Percentiles rank a stretch among this genome's conserved stretches.
Conservation (phyloP, 1,139 yeast species). For the Suhomyces coccinellae region DNA sequence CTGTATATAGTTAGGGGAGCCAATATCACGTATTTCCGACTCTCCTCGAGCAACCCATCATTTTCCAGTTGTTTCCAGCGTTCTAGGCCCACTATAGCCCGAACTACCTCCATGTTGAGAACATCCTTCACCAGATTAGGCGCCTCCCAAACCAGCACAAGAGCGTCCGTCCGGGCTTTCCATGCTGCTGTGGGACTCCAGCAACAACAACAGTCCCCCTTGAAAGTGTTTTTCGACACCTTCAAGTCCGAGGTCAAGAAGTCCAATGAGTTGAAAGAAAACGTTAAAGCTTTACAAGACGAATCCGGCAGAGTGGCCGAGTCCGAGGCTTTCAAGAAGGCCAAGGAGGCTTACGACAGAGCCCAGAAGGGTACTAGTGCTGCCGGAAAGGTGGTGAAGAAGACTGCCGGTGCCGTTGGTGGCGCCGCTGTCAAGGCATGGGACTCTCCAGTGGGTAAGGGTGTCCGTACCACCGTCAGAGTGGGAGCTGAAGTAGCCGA, state of each 20-base stretch:
- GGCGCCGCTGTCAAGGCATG: slow-evolving; percentile 88
- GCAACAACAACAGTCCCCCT: slow-evolving; percentile 62
- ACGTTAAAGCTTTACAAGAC: slow-evolving; percentile 92
- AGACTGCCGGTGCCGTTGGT: slow-evolving; percentile 95
- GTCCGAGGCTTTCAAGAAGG: slow-evolving; percentile 88
- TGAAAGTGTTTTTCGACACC: slow-evolving; percentile 91
- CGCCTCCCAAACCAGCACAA: slow-evolving; percentile 1
- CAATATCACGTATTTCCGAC: neutral
- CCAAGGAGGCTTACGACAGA: slow-evolving; percentile 86
- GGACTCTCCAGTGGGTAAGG: slow-evolving; percentile 93
- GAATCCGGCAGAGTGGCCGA: slow-evolving; percentile 96
- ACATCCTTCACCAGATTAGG: slow-evolving; percentile 11
- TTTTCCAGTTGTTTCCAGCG: slow-evolving; percentile 2
- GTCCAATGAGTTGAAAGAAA: slow-evolving; percentile 84
- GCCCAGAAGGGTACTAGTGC: slow-evolving; percentile 83
- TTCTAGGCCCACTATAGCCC: neutral
- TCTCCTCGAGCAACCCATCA: neutral
- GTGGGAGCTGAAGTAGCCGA: slow-evolving; percentile 82
- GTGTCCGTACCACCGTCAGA: slow-evolving; percentile 78
- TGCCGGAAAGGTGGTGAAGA: slow-evolving; percentile 78
- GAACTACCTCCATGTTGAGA: slow-evolving; percentile 13
- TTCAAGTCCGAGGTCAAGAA: slow-evolving; percentile 90
- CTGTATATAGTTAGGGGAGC: slow-evolving; percentile 5
- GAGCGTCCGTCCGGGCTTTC: slow-evolving; percentile 11
- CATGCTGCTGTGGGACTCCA: slow-evolving; percentile 15